These are phyloP conservation scores for Themeda triandra DNA, from an alignment of 176 grass and related monocot species.

Conservation along the genomic window DNA sequence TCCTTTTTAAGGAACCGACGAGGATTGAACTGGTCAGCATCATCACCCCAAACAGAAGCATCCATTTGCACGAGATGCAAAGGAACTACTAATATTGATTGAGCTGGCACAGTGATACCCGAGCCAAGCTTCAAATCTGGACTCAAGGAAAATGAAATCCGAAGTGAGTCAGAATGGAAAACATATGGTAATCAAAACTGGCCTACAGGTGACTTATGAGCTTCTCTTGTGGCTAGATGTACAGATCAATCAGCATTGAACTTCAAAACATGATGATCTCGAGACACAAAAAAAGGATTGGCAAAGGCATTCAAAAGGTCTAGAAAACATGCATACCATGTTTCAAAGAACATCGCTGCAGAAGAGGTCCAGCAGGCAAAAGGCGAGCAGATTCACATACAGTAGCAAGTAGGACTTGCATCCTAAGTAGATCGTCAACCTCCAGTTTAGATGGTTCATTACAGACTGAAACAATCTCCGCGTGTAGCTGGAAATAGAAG, in stretches of 20 bases:
- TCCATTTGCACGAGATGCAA: conserved; percentile 85
- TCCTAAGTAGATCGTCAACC: conserved; percentile 53
- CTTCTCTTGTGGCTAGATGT: conserved; percentile 14
- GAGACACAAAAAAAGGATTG: background rate
- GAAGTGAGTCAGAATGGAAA: conserved; percentile 1
- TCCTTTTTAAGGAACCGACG: conserved; percentile 53
- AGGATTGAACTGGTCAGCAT: conserved; percentile 78
- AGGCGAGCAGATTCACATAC: conserved; percentile 93
- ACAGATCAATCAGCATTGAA: background rate
- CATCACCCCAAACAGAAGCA: conserved; percentile 69
- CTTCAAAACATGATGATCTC: background rate
- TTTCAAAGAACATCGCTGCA: conserved; percentile 86
- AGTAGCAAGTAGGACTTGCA: conserved; percentile 76
- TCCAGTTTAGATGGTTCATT: conserved; percentile 38
- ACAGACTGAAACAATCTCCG: conserved; percentile 49
- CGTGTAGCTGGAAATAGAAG: conserved; percentile 56
- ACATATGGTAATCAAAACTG: background rate
- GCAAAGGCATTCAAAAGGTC: background rate
- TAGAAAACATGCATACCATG: conserved; percentile 42
- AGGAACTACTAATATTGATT: conserved; percentile 74
- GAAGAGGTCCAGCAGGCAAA: conserved; percentile 90
- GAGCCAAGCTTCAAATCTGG: conserved; percentile 68
- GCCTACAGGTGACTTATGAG: background rate
- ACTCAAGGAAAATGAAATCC: conserved; percentile 23
- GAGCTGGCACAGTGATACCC: conserved; percentile 62